phyloP scores from a whole-genome alignment of 225 moss, liverwort and hornwort species.

The Ulota crispa region DNA sequence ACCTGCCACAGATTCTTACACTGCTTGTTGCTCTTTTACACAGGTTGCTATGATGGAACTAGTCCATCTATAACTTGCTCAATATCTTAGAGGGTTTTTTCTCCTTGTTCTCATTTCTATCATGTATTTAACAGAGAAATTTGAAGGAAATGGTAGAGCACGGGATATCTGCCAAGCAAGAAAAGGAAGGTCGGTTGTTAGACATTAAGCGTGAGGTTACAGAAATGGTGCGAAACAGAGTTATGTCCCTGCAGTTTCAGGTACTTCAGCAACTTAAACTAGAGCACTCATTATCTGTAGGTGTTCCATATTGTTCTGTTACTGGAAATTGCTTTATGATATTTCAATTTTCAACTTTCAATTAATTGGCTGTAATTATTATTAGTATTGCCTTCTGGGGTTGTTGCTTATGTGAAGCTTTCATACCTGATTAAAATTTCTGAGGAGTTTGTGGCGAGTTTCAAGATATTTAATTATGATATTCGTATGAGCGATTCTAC shows the following conservation, averaged over 20 bases:
- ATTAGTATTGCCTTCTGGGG: not conserved
- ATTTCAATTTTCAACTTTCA: not conserved
- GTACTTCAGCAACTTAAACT: slow-evolving; percentile 40
- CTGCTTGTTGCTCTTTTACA: not conserved
- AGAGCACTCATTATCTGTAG: not conserved
- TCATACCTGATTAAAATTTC: not conserved
- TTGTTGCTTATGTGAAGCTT: slow-evolving; percentile 1
- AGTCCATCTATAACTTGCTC: not conserved
- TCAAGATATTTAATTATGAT: not conserved
- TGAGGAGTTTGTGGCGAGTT: not conserved
- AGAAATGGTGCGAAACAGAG: slow-evolving; percentile 83
- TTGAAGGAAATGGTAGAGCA: slow-evolving; percentile 99
- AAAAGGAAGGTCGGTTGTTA: slow-evolving; percentile 88
- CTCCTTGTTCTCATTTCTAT: not conserved
- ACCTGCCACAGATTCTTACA: not conserved
- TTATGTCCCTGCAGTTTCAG: slow-evolving; percentile 61
- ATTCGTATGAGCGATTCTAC: not conserved
- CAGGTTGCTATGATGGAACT: not conserved
- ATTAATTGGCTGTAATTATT: not conserved
- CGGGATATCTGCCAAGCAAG: slow-evolving; percentile 93
- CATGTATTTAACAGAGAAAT: slow-evolving; percentile 63
- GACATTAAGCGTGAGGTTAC: slow-evolving; percentile 95
- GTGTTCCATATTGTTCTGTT: not conserved
- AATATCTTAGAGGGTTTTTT: not conserved
- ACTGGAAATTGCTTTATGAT: slow-evolving; percentile 3